These are phyloP conservation scores for Yamadazyma pseudoaaseri DNA, from an alignment of 1,139 yeast species.

Conservation along the genomic window DNA sequence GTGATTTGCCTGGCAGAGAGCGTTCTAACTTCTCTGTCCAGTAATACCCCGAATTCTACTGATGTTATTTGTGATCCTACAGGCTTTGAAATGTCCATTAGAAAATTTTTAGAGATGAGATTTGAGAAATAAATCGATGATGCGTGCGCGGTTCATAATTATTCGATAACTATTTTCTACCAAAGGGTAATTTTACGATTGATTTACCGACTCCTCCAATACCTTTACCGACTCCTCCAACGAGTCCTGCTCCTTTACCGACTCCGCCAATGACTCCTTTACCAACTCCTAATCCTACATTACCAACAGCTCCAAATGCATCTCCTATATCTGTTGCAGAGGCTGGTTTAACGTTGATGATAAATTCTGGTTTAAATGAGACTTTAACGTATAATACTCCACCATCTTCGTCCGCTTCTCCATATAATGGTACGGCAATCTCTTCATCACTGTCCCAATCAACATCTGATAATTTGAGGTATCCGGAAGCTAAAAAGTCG, in stretches of 20 bases:
- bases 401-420: slow-evolving; percentile 54
- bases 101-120: slow-evolving; percentile 3
- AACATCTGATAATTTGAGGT: slow-evolving; percentile 57
- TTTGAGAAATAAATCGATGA: not conserved
- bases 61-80: slow-evolving; percentile 91
- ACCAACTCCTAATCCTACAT: slow-evolving; percentile 47
- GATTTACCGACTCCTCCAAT: slow-evolving; percentile 44
- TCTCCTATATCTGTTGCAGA: slow-evolving; percentile 41
- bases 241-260: slow-evolving; percentile 35
- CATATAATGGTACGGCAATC: slow-evolving; percentile 53
- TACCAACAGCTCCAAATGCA: slow-evolving; percentile 34
- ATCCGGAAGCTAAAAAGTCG: slow-evolving; percentile 74
- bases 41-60: slow-evolving; percentile 87
- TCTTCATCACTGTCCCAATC: slow-evolving; percentile 54
- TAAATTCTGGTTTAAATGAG: slow-evolving; percentile 68
- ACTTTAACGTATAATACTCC: slow-evolving; percentile 64
- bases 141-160: not conserved
- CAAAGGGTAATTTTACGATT: slow-evolving; percentile 33
- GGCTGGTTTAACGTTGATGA: slow-evolving; percentile 44
- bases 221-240: slow-evolving; percentile 43
- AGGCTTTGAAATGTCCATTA: slow-evolving; percentile 93
- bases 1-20: slow-evolving; percentile 93
- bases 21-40: slow-evolving; percentile 78
- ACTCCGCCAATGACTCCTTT: slow-evolving; percentile 39
- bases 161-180: slow-evolving; percentile 5